Evolutionary conservation across 75 land plant genomes (phyloP), one percentile per base, ranked within the genome.

Genomic region (Picea sitchensis): DNA sequence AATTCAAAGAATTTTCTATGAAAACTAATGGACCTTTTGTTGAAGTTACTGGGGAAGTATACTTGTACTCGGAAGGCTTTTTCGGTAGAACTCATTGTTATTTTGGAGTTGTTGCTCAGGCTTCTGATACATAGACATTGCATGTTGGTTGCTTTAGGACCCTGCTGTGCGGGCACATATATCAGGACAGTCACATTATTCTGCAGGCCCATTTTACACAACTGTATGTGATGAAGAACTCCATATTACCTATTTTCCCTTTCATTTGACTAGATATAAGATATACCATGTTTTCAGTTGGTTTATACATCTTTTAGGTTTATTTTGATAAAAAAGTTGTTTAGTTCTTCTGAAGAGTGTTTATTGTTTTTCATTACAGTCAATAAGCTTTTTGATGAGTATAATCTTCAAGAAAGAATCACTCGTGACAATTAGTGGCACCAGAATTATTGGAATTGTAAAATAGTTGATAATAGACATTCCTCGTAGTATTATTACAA

Each of bases 111-210:
- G 31, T 67, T 15, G 36, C 36, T 41, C 4, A 4, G 71, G 71
- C 4, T 67, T 68, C 21, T 68, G 51, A 68, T 68, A 65, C 5
- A 11, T 31, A 34, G 68, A 18, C n/a, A 38, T 68, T 68, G 44
- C 38, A 17, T 68, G 47, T 68, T 68, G 47, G 51, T 34, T 68
- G n/a, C 20, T 68, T 18, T 68, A 68, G 72, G 72, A 68, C 20
- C 72, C 72, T 68, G 44, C 47, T 68, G 72, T 68, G 38, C 72
- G 72, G 72, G 51, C 72, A 38, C 44, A 68, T 6, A 44, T 68
- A 68, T 18, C 47, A 17, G 72, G 72, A 32, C 72, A 34, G 72
- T 34, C 72, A 68, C 34, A 68, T 38, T 38, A 38, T 34, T 68
- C 72, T 38, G 72, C 44, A 68, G 72, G 72, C 17, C 38, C 72